Conservation (phyloP, 805 yeast species). For the Wickerhamomyces subpelliculosus region DNA sequence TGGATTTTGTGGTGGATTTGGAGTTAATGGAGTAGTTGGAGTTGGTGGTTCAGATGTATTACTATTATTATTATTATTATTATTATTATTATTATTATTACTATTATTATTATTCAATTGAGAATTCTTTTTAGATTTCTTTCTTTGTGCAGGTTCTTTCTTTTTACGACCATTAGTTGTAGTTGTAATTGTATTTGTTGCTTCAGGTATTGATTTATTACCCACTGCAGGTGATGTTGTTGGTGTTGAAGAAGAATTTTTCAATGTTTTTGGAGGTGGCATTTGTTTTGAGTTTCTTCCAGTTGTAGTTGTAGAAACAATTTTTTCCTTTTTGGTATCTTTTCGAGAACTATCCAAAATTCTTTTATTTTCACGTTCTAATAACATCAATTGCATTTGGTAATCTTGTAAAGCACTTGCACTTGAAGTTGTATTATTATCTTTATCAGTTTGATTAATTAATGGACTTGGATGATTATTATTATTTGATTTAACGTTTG, state of each 20-base stretch:
- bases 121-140: constrained; percentile 10
- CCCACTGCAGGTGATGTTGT: constrained; percentile 7
- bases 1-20: constrained; percentile 8
- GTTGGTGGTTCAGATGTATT: constrained; percentile 33
- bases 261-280: constrained; percentile 12
- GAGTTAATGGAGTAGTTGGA: constrained; percentile 35
- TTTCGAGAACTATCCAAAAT: constrained; percentile 48
- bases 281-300: constrained; percentile 17
- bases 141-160: constrained; percentile 17
- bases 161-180: constrained; percentile 13
- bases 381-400: constrained; percentile 67
- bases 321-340: constrained; percentile 11
- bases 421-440: constrained; percentile 9
- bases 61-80: no score
- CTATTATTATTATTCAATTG: constrained; percentile 2
- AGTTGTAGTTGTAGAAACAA: constrained; percentile 6
- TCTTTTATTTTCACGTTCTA: constrained; percentile 72
- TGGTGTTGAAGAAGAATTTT: constrained; percentile 4
- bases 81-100: no score
- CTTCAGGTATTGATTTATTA: constrained; percentile 2
- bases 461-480: constrained; percentile 21
- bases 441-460: constrained; percentile 11
- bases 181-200: not conserved
- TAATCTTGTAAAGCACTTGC: constrained; percentile 64
- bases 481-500: no score